Percentiles rank a stretch among this genome's conserved stretches.
phyloP scores from a whole-genome alignment of 345 rosid genomes.

The Acer saccharum region DNA sequence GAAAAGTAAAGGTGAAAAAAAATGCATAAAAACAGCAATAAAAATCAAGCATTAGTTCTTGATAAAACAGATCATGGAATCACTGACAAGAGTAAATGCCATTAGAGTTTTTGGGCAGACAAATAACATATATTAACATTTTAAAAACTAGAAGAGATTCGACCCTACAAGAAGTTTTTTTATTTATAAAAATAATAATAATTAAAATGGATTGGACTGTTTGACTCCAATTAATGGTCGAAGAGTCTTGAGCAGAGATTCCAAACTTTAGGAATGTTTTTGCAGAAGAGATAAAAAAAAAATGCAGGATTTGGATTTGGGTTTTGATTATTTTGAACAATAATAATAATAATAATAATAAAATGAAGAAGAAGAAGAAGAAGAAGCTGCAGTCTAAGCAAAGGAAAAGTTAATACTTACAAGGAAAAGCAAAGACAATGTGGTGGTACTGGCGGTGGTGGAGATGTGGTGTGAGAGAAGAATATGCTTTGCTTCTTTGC shows the following conservation, averaged over 20 bases:
- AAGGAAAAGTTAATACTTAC: conserved; percentile 51
- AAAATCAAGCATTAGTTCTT: neutral
- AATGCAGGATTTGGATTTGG: neutral
- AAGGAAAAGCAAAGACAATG: conserved; percentile 52
- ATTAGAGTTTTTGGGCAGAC: too few species aligned
- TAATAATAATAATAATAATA: neutral
- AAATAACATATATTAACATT: neutral
- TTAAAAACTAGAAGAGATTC: neutral
- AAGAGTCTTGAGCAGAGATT: conserved; percentile 26
- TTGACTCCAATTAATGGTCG: conserved; percentile 26
- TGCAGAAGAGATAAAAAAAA: conserved; percentile 20
- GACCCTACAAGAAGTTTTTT: neutral
- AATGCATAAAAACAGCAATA: neutral
- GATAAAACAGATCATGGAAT: neutral
- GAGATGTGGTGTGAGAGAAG: conserved; percentile 30
- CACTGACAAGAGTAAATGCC: neutral
- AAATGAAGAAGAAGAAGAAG: neutral
- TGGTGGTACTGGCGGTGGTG: conserved; percentile 11
- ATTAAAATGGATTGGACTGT: conserved; percentile 26
- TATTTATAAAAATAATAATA: too few species aligned
- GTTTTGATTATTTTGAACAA: neutral
- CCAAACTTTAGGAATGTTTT: conserved; percentile 45
- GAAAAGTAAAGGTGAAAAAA: conserved; percentile 3
- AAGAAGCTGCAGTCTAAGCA: conserved; percentile 37
- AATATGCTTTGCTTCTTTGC: conserved; percentile 61